These are phyloP conservation scores for Porphyra umbilicalis DNA, from an alignment of 31 red algal genomes.

Conservation along the genomic window DNA sequence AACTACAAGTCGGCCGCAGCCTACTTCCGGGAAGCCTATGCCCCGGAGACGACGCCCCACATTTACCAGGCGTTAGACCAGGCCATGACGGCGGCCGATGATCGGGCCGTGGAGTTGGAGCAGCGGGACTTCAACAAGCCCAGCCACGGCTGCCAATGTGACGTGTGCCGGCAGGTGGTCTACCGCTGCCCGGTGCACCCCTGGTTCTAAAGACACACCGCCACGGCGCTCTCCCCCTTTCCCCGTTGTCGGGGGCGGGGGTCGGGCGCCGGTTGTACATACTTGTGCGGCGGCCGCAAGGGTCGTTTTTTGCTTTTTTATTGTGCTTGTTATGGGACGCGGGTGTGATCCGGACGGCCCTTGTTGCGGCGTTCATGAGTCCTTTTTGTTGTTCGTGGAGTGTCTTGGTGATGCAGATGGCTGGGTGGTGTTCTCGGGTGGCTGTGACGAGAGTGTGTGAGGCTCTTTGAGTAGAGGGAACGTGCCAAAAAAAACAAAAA, in stretches of 20 bases:
- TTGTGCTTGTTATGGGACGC: background rate
- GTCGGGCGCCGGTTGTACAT: background rate
- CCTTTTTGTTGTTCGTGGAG: too few relatives aligned
- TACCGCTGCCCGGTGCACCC: too few relatives aligned
- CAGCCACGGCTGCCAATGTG: background rate
- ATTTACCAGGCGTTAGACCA: background rate
- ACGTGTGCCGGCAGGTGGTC: background rate
- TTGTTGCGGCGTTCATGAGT: too few relatives aligned
- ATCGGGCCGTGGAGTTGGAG: background rate
- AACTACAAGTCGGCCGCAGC: background rate
- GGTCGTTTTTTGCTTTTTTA: background rate
- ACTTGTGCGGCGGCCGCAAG: background rate
- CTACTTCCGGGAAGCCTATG: background rate
- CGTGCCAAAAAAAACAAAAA: too few relatives aligned
- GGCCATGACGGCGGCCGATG: background rate
- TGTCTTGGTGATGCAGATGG: too few relatives aligned
- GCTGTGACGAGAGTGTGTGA: too few relatives aligned
- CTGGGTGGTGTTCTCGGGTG: too few relatives aligned
- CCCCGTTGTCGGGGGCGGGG: background rate
- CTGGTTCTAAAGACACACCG: too few relatives aligned
- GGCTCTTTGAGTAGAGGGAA: too few relatives aligned
- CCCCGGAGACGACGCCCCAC: background rate
- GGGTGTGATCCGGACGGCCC: too few relatives aligned
- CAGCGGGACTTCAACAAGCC: background rate
- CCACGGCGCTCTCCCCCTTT: background rate